Percentiles rank a stretch among this genome's conserved stretches.
Conservation (phyloP, 257 asterid species). For the Fraxinus cuspidata region DNA sequence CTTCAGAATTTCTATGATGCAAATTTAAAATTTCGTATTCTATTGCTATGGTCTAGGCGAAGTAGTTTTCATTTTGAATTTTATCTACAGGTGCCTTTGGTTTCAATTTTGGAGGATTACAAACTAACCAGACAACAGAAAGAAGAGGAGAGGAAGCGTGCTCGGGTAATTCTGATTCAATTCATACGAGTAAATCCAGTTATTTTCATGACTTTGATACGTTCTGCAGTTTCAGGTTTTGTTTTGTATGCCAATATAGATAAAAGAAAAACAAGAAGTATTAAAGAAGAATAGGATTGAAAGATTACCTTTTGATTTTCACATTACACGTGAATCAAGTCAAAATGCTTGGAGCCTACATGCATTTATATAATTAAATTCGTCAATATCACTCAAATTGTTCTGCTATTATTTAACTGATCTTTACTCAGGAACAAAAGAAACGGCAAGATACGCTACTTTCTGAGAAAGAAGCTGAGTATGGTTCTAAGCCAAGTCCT, state of each 20-base stretch:
- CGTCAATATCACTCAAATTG: not conserved
- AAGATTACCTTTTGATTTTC: not conserved
- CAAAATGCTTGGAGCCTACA: too few relatives aligned
- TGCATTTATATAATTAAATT: not conserved
- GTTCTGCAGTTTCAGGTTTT: not conserved
- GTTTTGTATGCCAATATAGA: too few relatives aligned
- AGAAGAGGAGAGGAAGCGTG: slow-evolving; percentile 83
- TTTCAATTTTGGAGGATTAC: slow-evolving; percentile 85
- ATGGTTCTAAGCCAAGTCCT: slow-evolving; percentile 92
- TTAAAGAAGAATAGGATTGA: not conserved
- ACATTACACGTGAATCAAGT: not conserved
- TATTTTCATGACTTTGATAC: not conserved
- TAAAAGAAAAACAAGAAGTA: too few relatives aligned
- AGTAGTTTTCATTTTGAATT: not conserved
- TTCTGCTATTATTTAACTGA: slow-evolving; percentile 11
- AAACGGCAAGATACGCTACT: slow-evolving; percentile 77
- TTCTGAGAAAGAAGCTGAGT: slow-evolving; percentile 76
- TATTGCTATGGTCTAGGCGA: not conserved
- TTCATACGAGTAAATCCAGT: not conserved
- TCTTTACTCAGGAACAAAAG: slow-evolving; percentile 68
- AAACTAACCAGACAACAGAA: slow-evolving; percentile 67
- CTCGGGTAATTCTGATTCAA: slow-evolving; percentile 52
- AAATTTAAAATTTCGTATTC: slow-evolving; percentile 5
- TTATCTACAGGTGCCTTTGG: slow-evolving; percentile 70
- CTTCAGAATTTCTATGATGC: slow-evolving; percentile 7